Evolutionary conservation across 2,329 filamentous ascomycete genomes (phyloP), one percentile per base, ranked within the genome.

Genomic region (Curvularia sp.): DNA sequence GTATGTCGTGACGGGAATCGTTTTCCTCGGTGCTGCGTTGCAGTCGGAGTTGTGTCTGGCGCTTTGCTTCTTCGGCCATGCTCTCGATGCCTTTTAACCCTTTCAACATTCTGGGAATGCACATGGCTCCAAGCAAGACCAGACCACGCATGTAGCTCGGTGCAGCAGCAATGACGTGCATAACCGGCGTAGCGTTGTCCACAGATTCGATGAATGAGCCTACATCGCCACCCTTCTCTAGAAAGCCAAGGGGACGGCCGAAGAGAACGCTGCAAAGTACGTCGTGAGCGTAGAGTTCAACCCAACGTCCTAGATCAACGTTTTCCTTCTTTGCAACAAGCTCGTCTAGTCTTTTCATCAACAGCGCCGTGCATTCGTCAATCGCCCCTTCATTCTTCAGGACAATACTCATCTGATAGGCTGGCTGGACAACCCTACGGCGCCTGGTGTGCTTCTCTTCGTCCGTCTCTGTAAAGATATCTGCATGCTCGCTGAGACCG

Each of bases 191-290:
- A 15, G 74, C 54, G 7, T 56, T 72, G 38, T 79, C 73, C 0
- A 79, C 64, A 1, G 78, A 70, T 12, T 72, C 61, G 13, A 81
- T 76, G 48, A 74, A 78, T 7, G 72, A 72, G 23, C 76, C 74
- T 52, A 79, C 65, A 57, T 83, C 80, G 2, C 63, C 54, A 1
- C 75, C 71, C 6, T 71, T 63, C 23, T 80, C 66, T 49, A 81
- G 68, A 61, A 80, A 82, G 2, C 80, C 79, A 50, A 80, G 79
- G 50, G 73, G 73, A 9, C 71, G 69, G 19, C 79, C 75, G 45
- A 80, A 81, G 21, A 74, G 77, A 19, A 80, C 60, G 28, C 75
- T 74, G 18, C 79, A 78, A 18, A 80, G 71, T n/a, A 80, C 73
- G 53, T 82, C 80, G 71, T 78, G 51, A 21, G 62, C 54, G 3